These are phyloP conservation scores for Escallonia herrerae DNA, from an alignment of 129 eudicot genomes.

Conservation along the genomic window DNA sequence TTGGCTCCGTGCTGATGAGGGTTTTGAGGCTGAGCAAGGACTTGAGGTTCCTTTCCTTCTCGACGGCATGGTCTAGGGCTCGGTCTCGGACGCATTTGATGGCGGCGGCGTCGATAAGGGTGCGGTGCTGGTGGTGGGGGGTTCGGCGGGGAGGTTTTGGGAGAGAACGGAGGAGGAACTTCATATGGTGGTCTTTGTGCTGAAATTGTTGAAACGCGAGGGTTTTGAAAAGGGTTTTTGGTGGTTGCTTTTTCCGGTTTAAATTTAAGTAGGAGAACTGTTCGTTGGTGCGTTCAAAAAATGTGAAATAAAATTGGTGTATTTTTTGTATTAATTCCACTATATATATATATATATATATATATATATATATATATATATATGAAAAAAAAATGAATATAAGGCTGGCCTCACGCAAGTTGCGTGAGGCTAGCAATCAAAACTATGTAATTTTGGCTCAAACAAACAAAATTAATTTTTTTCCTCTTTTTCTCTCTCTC, in stretches of 20 bases:
- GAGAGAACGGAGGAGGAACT: slow-evolving; percentile 11
- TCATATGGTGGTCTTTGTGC: slow-evolving; percentile 11
- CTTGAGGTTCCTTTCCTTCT: slow-evolving; percentile 62
- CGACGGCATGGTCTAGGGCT: slow-evolving; percentile 85
- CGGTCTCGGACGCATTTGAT: slow-evolving; percentile 71
- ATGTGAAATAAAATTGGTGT: too few relatives aligned
- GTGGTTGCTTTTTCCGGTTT: slow-evolving; percentile 2
- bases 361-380: too few relatives aligned
- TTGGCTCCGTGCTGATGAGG: slow-evolving; percentile 67
- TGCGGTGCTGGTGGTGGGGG: slow-evolving; percentile 21
- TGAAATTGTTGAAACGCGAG: slow-evolving; percentile 6
- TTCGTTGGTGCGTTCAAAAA: too few relatives aligned
- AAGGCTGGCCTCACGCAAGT: too few relatives aligned
- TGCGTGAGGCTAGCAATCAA: too few relatives aligned
- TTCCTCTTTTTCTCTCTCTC: too few relatives aligned
- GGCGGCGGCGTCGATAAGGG: slow-evolving; percentile 32
- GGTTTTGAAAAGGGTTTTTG: slow-evolving; percentile 16
- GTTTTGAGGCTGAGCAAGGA: slow-evolving; percentile 60
- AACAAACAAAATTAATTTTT: too few relatives aligned
- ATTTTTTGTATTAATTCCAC: too few relatives aligned
- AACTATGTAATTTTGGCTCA: too few relatives aligned
- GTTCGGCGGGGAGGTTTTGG: slow-evolving; percentile 20
- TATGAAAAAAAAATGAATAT: too few relatives aligned
- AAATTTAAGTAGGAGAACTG: too few relatives aligned
- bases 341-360: too few relatives aligned